phyloP scores from a whole-genome alignment of 1,284 basidiomycete species.

The Exobasidium rhododendri region DNA sequence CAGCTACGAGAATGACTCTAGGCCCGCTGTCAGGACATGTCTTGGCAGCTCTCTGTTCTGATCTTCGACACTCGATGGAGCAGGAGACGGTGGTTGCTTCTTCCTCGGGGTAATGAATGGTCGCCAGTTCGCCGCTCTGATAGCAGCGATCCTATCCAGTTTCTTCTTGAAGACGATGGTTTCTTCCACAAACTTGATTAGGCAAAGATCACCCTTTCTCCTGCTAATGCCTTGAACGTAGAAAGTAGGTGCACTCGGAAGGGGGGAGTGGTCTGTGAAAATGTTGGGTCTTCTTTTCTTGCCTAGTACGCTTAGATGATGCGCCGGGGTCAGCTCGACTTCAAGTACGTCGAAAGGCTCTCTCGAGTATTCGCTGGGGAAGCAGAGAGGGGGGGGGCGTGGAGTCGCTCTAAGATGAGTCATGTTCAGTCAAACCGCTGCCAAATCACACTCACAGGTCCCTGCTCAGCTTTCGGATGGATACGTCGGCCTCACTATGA shows the following conservation, averaged over 20 bases:
- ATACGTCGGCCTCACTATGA: not conserved
- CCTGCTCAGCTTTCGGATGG: not conserved
- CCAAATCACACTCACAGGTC: slow-evolving; percentile 5
- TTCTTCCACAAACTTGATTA: not conserved
- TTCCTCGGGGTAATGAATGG: not conserved
- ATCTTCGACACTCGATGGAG: not conserved
- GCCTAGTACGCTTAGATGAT: not conserved
- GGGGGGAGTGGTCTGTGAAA: not conserved
- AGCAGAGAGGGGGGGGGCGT: not conserved
- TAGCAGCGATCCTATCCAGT: not conserved
- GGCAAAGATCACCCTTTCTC: not conserved
- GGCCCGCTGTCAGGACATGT: not conserved
- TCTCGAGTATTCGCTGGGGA: not conserved
- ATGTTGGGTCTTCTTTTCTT: not conserved
- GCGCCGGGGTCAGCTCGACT: not conserved
- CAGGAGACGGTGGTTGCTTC: not conserved
- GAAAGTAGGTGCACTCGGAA: not conserved
- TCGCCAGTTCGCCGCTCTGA: not conserved
- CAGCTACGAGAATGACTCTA: not conserved
- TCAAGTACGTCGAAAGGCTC: too few species aligned
- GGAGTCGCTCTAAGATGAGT: not conserved
- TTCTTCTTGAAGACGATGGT: not conserved
- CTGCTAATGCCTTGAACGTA: not conserved
- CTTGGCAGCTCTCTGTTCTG: not conserved
- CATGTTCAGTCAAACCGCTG: not conserved